Base-by-base conservation (phyloP, 176 grass and related monocot genomes). In the Pontederia crassipes region DNA sequence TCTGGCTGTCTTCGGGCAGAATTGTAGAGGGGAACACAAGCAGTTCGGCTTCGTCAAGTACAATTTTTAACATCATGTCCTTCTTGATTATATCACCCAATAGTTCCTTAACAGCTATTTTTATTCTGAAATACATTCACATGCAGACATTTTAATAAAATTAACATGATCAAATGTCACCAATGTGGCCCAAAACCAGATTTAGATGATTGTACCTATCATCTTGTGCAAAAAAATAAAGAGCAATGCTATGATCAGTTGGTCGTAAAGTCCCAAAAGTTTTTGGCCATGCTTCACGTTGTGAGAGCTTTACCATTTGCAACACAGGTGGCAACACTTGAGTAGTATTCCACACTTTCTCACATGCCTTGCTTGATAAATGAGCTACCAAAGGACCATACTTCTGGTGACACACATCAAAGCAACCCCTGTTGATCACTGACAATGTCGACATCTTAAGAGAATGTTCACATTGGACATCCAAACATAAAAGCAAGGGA, bases 191-290 rank as follows among this genome's bases (percentile, higher is more conserved):
- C 27, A 45, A 32, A 58, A 50, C 20, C 72, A 28, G 13, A 35
- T 46, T 52, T 45, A 51, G 17, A 64, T 48, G 0, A 20, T 67
- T 64, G 57, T 77, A 95, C 90, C 65, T 77, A 11, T 15, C 64
- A 66, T 59, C 67, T 24, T 54, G 27, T 11, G 80, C 77, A 47
- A 89, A 84, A 72, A 95, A 95, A 87, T 69, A 86, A 24, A 95
- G 79, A 28, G 80, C 86, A 74, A 89, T 84, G 48, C 28, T 72
- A 4, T 77, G 68, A 66, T 81, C 82, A 62, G 61, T 89, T 60
- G 83, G 86, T 32, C 72, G 65, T 65, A 72, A 81, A 65, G 47
- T 71, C 46, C 54, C 47, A 59, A 85, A 86, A 9, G 61, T 81
- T 80, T 76, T 72, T 79, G 90, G 90, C 83, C 83, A 95, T 46